phyloP scores from a whole-genome alignment of 2,329 filamentous ascomycete genomes.

The Nemania diffusa region DNA sequence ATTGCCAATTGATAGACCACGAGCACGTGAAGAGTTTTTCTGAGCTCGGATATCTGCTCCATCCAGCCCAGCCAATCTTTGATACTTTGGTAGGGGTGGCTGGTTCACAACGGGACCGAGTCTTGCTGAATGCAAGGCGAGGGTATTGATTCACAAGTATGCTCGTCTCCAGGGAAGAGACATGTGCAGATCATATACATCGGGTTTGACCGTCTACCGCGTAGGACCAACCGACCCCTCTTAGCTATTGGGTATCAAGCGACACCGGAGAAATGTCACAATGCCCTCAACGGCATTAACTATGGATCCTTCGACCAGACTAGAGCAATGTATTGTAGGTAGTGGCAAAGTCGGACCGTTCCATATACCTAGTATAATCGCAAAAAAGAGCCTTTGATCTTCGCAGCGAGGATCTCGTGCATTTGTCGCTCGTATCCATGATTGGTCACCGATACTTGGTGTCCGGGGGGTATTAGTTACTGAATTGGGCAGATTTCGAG shows the following conservation, averaged over 20 bases:
- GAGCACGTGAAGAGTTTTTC: conserved; percentile 12
- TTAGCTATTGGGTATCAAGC: conserved; percentile 43
- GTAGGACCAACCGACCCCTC: conserved; percentile 27
- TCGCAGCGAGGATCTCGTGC: conserved; percentile 37
- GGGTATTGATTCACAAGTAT: neutral
- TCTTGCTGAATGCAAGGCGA: conserved; percentile 13
- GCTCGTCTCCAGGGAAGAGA: neutral
- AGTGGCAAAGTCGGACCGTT: conserved; percentile 41
- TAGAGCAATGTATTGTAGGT: neutral
- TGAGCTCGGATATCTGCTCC: conserved; percentile 38
- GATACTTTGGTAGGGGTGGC: neutral
- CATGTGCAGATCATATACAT: conserved; percentile 38
- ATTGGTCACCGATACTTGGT: conserved; percentile 33
- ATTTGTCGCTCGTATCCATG: conserved; percentile 20
- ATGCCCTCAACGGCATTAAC: conserved; percentile 26
- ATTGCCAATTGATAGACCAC: conserved; percentile 7
- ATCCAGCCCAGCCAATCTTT: conserved; percentile 24
- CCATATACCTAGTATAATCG: conserved; percentile 36
- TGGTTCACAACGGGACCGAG: conserved; percentile 1
- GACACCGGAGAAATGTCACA: conserved; percentile 42
- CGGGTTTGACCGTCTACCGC: conserved; percentile 37
- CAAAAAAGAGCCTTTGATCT: conserved; percentile 33
- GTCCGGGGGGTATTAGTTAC: conserved; percentile 11
- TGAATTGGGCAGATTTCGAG: conserved; percentile 37
- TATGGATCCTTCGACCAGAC: conserved; percentile 25